These are phyloP conservation scores for Dipteronia dyeriana DNA, from an alignment of 345 rosid genomes.

Conservation along the genomic window DNA sequence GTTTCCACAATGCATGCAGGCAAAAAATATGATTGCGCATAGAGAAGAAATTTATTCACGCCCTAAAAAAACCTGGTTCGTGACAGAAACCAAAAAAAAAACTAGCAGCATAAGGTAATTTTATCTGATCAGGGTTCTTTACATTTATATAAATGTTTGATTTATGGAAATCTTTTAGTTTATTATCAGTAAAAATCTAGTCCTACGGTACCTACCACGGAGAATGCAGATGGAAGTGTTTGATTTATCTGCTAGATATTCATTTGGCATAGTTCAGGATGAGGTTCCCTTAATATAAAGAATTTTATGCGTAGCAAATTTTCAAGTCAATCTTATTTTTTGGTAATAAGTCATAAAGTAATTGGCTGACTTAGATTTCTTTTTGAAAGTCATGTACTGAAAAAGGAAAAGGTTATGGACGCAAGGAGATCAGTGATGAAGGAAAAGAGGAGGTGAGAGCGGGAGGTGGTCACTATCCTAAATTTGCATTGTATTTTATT, in stretches of 20 bases:
- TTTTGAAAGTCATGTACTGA: conserved; percentile 52
- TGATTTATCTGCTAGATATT: neutral
- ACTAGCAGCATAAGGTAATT: conserved; percentile 65
- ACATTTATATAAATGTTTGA: neutral
- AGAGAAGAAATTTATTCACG: conserved; percentile 87
- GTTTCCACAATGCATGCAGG: conserved; percentile 46
- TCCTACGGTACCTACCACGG: neutral
- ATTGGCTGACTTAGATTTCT: neutral
- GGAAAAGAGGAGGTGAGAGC: conserved; percentile 90
- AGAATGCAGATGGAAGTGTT: neutral
- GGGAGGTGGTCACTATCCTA: conserved; percentile 52
- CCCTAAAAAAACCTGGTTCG: conserved; percentile 92
- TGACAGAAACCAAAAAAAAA: conserved; percentile 88
- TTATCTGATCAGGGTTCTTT: neutral
- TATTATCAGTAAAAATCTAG: neutral
- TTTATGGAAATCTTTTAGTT: neutral
- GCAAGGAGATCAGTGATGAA: conserved; percentile 78
- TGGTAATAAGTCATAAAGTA: neutral
- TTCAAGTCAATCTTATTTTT: neutral
- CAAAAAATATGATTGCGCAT: conserved; percentile 85
- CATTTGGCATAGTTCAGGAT: neutral
- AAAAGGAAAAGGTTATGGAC: conserved; percentile 49
- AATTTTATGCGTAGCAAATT: neutral
- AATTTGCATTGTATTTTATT: conserved; percentile 12
- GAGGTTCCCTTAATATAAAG: neutral